These are phyloP conservation scores for Fusarium brachygibbosum DNA, from an alignment of 2,329 filamentous ascomycete genomes.

Conservation along the genomic window DNA sequence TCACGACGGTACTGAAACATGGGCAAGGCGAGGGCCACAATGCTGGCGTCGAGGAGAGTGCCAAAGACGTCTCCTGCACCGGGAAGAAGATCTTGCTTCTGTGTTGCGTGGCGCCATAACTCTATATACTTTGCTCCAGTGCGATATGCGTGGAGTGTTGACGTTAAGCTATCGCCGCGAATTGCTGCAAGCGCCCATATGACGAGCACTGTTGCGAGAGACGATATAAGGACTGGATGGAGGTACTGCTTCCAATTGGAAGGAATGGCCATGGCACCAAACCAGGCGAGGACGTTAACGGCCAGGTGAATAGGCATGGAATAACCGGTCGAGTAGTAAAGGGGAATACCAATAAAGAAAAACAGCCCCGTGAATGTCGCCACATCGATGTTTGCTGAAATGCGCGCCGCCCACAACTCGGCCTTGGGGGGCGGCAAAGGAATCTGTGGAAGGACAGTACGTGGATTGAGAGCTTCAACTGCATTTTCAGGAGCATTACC, in stretches of 20 bases:
- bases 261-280: conserved; percentile 63
- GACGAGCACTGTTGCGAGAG: conserved; percentile 64
- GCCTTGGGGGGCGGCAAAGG: conserved; percentile 61
- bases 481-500: conserved; percentile 33
- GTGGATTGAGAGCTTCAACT: conserved; percentile 39
- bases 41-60: conserved; percentile 68
- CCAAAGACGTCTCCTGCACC: conserved; percentile 70
- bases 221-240: conserved; percentile 70
- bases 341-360: conserved; percentile 65
- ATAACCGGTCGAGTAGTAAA: conserved; percentile 68
- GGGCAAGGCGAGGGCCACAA: conserved; percentile 70
- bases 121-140: conserved; percentile 66
- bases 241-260: conserved; percentile 64
- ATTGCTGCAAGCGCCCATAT: conserved; percentile 67
- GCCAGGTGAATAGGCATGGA: conserved; percentile 62
- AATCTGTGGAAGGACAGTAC: conserved; percentile 54
- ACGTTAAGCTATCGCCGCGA: conserved; percentile 56
- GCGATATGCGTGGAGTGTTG: conserved; percentile 62
- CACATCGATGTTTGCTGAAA: conserved; percentile 62
- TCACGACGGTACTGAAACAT: conserved; percentile 73
- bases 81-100: conserved; percentile 51
- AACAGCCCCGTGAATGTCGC: conserved; percentile 61
- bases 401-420: conserved; percentile 63
- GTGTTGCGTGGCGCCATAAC: conserved; percentile 60
- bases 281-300: conserved; percentile 66